A percentile compares a stretch with the other conserved stretches of the same genome.
Evolutionary conservation across 106 monocot species (phyloP).

Genomic region (Dendrobium nobile): DNA sequence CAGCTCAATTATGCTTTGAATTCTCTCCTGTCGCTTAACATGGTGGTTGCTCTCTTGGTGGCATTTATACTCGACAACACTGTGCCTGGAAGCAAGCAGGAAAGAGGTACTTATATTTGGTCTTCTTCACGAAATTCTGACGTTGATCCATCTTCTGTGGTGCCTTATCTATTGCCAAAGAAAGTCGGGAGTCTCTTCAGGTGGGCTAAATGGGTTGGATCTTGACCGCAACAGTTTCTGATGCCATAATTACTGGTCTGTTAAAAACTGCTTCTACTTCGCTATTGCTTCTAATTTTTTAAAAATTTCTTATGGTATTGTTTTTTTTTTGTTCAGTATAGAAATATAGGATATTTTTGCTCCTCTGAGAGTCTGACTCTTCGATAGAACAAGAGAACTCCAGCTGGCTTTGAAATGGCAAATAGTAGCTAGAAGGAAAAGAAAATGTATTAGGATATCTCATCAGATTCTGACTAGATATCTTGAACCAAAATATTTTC

Average conservation of each 20-base stretch:
- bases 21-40: conserved; percentile 76
- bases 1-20: conserved; percentile 85
- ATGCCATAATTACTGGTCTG: no score
- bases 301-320: neutral
- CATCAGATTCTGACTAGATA: no score
- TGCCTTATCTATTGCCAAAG: conserved; percentile 55
- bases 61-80: conserved; percentile 95
- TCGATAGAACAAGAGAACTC: neutral
- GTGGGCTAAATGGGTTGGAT: conserved; percentile 86
- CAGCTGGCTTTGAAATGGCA: no score
- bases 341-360: neutral
- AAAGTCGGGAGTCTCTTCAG: conserved; percentile 52
- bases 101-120: conserved; percentile 97
- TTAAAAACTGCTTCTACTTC: neutral
- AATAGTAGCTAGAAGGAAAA: neutral
- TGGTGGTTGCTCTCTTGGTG: conserved; percentile 86
- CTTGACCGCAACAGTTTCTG: neutral
- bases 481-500: no score
- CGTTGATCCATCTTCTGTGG: conserved; percentile 40
- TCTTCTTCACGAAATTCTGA: conserved; percentile 24
- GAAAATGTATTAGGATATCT: no score
- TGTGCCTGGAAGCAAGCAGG: conserved; percentile 89
- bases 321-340: neutral
- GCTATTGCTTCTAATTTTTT: neutral
- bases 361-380: neutral